Percentiles rank a stretch among this genome's conserved stretches.
phyloP scores from a whole-genome alignment of 768 basidiomycete genomes.

The Phanerochaete carnosa region DNA sequence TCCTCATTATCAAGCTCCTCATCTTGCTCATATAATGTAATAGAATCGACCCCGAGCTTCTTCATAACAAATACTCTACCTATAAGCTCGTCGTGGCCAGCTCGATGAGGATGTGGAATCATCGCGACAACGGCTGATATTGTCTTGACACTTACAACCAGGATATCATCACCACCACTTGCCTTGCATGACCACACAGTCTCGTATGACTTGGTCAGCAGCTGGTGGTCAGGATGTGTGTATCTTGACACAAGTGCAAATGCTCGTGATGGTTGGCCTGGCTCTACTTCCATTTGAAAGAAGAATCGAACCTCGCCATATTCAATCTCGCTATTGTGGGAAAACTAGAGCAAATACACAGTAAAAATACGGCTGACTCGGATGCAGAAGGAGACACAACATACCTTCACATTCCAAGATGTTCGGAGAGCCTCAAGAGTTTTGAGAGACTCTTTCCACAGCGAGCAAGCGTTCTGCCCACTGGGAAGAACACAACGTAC shows the following conservation, averaged over 20 bases:
- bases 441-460: constrained; percentile 28
- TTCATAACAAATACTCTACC: background rate
- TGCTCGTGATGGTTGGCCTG: background rate
- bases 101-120: background rate
- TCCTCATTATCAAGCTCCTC: background rate
- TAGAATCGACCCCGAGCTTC: background rate
- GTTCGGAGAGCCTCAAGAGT: constrained; percentile 21
- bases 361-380: constrained; percentile 7
- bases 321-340: background rate
- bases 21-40: background rate
- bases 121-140: constrained; percentile 14
- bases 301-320: constrained; percentile 12
- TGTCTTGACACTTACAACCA: background rate
- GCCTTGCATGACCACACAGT: constrained; percentile 9
- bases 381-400: background rate
- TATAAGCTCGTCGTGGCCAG: background rate
- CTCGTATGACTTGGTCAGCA: constrained; percentile 6
- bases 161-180: constrained; percentile 6
- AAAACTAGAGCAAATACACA: background rate
- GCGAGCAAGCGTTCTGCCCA: constrained; percentile 34
- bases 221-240: constrained; percentile 2
- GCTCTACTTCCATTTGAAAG: background rate
- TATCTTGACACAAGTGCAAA: constrained; percentile 14
- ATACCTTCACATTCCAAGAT: constrained; percentile 33
- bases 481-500: constrained; percentile 26